Evolutionary conservation across 2,329 filamentous ascomycete species (phyloP), one percentile per base, ranked within the genome.

Genomic region (Aureobasidium sp.): DNA sequence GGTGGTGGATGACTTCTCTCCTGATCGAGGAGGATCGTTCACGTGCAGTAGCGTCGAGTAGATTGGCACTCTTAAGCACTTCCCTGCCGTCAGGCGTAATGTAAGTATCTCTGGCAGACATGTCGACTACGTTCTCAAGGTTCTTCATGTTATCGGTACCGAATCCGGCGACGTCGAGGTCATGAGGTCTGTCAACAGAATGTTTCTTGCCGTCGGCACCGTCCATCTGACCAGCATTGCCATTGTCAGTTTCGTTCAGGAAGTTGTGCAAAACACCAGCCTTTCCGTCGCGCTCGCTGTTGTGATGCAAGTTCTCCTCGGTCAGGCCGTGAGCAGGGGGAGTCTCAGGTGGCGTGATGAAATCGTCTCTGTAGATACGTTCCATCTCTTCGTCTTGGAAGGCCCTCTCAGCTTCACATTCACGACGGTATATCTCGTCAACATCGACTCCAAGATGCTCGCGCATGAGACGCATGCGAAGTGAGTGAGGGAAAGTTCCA

Each of bases 391-490:
- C 73, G 68, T 91, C 87, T 32, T 84, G 83, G 66, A 84, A 81
- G 55, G 85, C 67, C 69, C 74, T 55, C 68, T 71, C 69, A 5
- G 64, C 63, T 11, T 65, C 62, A 55, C 72, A 70, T 50, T 74
- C 71, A 5, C 69, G 66, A 27, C 70, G 67, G 59, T 74, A 73
- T 63, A 97, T 87, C 69, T 90, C 89, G 72, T 99, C 94, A 4
- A 96, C 91, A 70, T 97, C 92, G 42, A 97, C 79, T n/a, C 94
- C 94, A 34, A 99, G 80, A 77, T 99, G 94, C 75, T 99, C 94
- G 65, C 93, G 85, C 94, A 97, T 97, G 53, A 97, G 80, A 30
- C 94, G 88, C 78, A 97, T 86, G 34, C 94, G 90, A 58, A 99
- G 82, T 0, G 91, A 94, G 72, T 97, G 92, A 6, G 94, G 90